Evolutionary conservation across 108 stramenopile genomes (phyloP), one percentile per base, ranked within the genome.

Genomic region (Fistulifera pelliculosa): DNA sequence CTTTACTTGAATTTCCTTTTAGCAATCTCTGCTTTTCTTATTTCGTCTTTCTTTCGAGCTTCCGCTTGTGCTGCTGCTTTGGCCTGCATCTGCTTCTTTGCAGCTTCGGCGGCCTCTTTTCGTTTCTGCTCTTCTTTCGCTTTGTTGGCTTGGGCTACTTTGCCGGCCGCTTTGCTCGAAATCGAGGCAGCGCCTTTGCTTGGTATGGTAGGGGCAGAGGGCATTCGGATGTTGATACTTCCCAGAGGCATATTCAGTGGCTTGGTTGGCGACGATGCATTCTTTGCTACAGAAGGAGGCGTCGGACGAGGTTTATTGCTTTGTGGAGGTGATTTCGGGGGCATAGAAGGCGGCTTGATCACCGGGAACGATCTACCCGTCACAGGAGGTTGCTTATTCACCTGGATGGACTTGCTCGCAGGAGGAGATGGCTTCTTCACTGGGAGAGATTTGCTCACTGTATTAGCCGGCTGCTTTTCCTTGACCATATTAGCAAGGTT

Each of bases 41-140:
- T 6, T 8, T 47, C 38, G 31, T 49, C 14, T 47, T 35, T n/a
- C 35, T 56, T 47, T 47, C 56, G 47, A 23, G 56, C 64, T 21
- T n/a, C n/a, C n/a, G 47, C 47, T n/a, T 48, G 56, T 38, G 55
- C 56, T 14, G 38, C 31, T 12, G 18, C 27, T 10, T 39, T 54
- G 31, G 54, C 16, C 38, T 7, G 5, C 4, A 18, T 22, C 22
- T 15, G 40, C 38, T 61, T 51, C 26, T 60, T 62, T 21, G 65
- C 60, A 44, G 60, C 68, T 40, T 71, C 62, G 27, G 61, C 60
- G 21, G 52, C 61, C 1, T 45, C 59, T 35, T 54, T 53, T 53
- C 52, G 52, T 31, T 27, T 53, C 31, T 47, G 57, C 8, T 27
- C 17, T 24, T 47, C 49, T 27, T 44, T 47, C 49, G n/a, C 17